These are phyloP conservation scores for Cystobasidium onofrii DNA, from an alignment of 768 basidiomycete species.

Conservation along the genomic window DNA sequence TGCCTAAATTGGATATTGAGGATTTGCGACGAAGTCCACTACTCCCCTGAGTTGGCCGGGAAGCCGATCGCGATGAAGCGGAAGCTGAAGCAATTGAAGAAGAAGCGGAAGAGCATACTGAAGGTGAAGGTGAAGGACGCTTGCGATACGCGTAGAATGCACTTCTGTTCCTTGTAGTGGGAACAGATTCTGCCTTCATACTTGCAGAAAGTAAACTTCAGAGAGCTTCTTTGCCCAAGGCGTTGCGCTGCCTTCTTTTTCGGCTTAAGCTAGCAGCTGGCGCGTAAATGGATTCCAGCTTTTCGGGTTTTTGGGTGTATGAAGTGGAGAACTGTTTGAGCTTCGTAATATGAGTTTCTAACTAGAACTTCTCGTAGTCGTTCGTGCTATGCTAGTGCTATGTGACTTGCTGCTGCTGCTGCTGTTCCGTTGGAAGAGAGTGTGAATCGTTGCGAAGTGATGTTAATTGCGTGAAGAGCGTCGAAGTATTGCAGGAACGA, in stretches of 20 bases:
- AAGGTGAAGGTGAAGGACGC: slow-evolving; percentile 16
- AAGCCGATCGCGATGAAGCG: slow-evolving; percentile 24
- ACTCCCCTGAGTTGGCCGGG: background rate
- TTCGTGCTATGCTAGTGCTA: background rate
- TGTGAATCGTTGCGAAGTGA: background rate
- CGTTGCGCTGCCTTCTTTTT: background rate
- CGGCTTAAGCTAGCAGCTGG: background rate
- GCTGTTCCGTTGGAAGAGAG: background rate
- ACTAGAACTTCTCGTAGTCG: background rate
- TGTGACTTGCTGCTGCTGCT: background rate
- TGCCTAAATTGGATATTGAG: background rate
- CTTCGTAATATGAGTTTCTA: no score
- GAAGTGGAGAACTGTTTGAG: no score
- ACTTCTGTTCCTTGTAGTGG: slow-evolving; percentile 5
- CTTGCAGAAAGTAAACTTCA: background rate
- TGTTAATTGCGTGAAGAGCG: background rate
- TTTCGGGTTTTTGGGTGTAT: no score
- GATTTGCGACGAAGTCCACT: slow-evolving; percentile 7
- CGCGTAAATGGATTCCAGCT: background rate
- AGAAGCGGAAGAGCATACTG: slow-evolving; percentile 19
- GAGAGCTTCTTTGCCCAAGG: background rate
- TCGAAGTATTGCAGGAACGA: background rate
- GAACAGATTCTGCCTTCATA: slow-evolving; percentile 22
- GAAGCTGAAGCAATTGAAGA: slow-evolving; percentile 24
- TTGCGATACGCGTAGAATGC: slow-evolving; percentile 29